Evolutionary conservation across 2,329 filamentous ascomycete genomes (phyloP), one percentile per base, ranked within the genome.

Genomic region (Ophiostoma populinum): DNA sequence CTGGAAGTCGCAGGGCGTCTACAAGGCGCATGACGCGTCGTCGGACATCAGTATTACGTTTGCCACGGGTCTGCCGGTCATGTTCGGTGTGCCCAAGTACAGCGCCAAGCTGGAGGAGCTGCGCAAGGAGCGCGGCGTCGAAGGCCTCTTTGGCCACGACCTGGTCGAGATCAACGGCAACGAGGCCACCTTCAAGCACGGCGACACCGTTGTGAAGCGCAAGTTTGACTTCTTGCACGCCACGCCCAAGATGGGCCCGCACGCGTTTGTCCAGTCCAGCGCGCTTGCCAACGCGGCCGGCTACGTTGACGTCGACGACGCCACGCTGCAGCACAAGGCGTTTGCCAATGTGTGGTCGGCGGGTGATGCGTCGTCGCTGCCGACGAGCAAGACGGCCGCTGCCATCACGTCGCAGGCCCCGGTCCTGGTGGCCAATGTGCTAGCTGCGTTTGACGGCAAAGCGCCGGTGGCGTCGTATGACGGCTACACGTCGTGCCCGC

Each of bases 11-110:
- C 55, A 55, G 0, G 67, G 66, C 2, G 47, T 67, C 4, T 72
- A 71, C 50, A 48, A 61, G 36, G 45, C 58, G 1, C 40, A 42
- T 16, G 16, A 36, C 1, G 45, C 55, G 1, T 31, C 33, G 6
- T 67, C 64, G 0, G 46, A 57, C 3, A 61, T 72, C 45, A 55
- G 62, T 16, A 64, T 72, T 40, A 58, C 49, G 42, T 73, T 70
- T 40, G 67, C 67, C 5, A 71, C 68, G 0, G 67, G 59, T 0
- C 53, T 68, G 3, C 63, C 65, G 0, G 52, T 50, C 35, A 73
- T 73, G 68, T 73, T 73, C 37, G 69, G 63, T 29, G 67, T 73
- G 24, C 62, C 67, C 39, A 73, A 73, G 52, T 73, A 73, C 48
- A 65, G 56, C 46, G 59, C 58, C 19, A 56, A 54, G 34, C 58